Base-by-base conservation (phyloP, 345 rosid species). In the Cardamine occulta region DNA sequence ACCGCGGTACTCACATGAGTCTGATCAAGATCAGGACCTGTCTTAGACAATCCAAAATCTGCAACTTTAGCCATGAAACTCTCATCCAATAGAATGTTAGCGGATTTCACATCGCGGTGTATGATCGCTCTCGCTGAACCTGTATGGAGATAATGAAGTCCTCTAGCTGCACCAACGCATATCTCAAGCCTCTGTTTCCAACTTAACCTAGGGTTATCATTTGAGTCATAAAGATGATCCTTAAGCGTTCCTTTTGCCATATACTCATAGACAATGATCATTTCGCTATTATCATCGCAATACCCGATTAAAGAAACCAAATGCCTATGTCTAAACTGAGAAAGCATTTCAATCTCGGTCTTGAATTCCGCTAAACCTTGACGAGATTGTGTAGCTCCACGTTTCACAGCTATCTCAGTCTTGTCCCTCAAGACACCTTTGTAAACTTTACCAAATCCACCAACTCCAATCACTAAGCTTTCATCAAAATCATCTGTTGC, bases 1-100 rank as follows among this genome's bases (percentile, higher is more conserved):
- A 89, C 93, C 9, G 89, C 88, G 5, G 95, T 89, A 31, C 95
- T 89, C 40, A 89, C 90, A 82, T 89, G 89, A 1, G 95, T 84
- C 56, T 87, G 88, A 68, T 87, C 92, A 9, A 87, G 68, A 57
- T 86, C 85, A 0, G 92, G 95, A 39, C 95, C 91, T 13, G 83
- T 75, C 66, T 87, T 89, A 5, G 92, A 89, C 32, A 89, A 73
- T 49, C 95, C 95, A 39, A 89, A 89, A 47, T 89, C 90, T 13
- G 95, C 90, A 57, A 89, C 95, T 73, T 89, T 89, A 8, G 95
- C 91, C 85, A 85, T 84, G 66, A 86, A 80, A 58, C 79, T 87
- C 65, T 86, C 90, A 42, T 89, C 90, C 1, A 89, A 80, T 5
- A 89, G 79, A 61, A 89, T 87, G 73, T 89, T 89, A 10, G 95